Evolutionary conservation across 2,329 filamentous ascomycete genomes (phyloP), one percentile per base, ranked within the genome.

Genomic region (Exophiala mesophila): DNA sequence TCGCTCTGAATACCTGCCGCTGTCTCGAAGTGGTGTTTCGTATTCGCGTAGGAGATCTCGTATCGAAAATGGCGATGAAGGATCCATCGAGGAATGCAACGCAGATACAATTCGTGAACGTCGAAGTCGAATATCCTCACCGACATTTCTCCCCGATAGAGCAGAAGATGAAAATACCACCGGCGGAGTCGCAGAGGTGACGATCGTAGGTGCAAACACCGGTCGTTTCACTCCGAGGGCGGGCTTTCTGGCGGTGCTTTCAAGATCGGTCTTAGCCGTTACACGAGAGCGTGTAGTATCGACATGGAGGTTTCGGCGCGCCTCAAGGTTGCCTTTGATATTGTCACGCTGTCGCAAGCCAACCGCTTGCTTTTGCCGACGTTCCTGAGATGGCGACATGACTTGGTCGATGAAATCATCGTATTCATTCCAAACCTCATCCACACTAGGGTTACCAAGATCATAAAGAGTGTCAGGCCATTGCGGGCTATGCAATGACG

Each of bases 341-440:
- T n/a, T n/a, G n/a, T n/a, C n/a, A n/a, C n/a, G n/a, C n/a, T n/a
- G n/a, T n/a, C n/a, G n/a, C n/a, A n/a, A n/a, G n/a, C n/a, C n/a
- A n/a, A n/a, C n/a, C n/a, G n/a, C 23, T 43, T 44, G n/a, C 26
- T 45, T 16, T 33, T 7, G 23, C 12, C 23, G 6, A 12, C 23
- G 23, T 26, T 26, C 30, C 28, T 39, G 41, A 5, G 63, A 64
- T 5, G 71, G 66, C 3, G 73, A 75, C 36, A 78, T 73, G 8
- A 80, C 74, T 44, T 86, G 82, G 39, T 85, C 85, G 40, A 96
- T 76, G 9, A 96, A 69, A 55, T 96, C 90, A 53, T 97, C 82
- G 59, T 94, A 96, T 63, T 94, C 90, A 38, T 89, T 82, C 90
- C 90, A 97, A 2, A 95, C 76, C 59, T 96, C 90, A 55, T 96